Evolutionary conservation across 208 protist species (phyloP), one percentile per base, ranked within the genome.

Genomic region (Wallacemonas collosoma): DNA sequence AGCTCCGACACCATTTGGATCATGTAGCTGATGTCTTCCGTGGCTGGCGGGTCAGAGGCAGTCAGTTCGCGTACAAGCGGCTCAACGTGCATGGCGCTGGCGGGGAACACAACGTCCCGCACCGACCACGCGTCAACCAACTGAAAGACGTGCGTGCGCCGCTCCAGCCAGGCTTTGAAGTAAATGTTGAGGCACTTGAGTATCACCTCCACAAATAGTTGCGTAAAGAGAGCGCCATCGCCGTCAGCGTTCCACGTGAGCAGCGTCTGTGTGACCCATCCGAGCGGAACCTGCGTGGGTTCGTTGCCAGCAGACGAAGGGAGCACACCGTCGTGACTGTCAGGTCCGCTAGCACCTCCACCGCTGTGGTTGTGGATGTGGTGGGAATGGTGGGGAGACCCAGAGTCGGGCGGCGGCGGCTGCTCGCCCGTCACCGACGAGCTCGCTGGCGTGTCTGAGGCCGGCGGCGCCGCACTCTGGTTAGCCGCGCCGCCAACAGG

Each of bases 1-100:
- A 85, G 12, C 26, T 85, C 80, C 53, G 77, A 71, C 6, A 83
- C 44, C 7, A 68, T 60, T 26, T 76, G 39, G 1, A 83, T 72
- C 26, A 79, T 61, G 14, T 57, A 47, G 38, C 60, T 71, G 35
- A 67, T 63, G 35, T 14, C 71, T 9, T 64, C 45, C 2, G 57
- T 65, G 39, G 60, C 60, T 3, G 60, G 60, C 36, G 43, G 60
- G 60, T 65, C 60, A 8, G 60, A 45, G 38, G 60, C 60, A 0
- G 60, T 65, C n/a, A 65, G 60, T 17, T 65, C 60, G 5, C 15
- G 38, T 3, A 65, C 45, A 4, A 65, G 60, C 4, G 41, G 6
- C 7, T 44, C 60, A 8, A 65, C 60, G 43, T 65, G 15, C 14
- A 50, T 41, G 41, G 60, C 14, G 51, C 55, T 70, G n/a, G 36